Base-by-base conservation (phyloP, 306 rosid genomes). In the Rubus idaeus region DNA sequence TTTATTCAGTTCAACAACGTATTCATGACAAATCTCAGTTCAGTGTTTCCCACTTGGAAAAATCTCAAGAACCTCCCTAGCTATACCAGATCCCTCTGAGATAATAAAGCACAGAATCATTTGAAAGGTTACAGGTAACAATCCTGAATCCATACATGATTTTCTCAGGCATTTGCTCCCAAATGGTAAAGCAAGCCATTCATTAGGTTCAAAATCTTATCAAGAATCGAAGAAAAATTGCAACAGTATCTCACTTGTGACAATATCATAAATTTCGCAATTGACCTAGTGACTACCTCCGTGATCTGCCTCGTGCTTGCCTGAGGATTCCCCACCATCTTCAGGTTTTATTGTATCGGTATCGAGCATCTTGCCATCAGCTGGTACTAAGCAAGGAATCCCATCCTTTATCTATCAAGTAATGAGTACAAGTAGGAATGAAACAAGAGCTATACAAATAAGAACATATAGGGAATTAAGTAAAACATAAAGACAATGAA, bases 321-420 rank as follows among this genome's bases (percentile, higher is more conserved):
- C 57, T 20, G 88, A 84, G 49, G 77, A 80, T 67, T 60, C 73
- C 57, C 76, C 76, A 47, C 53, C 53, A 62, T 70, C 83, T 41
- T 88, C 79, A 12, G 87, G 74, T 56, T 86, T 87, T 42, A 77
- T 37, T 40, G 78, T 40, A 53, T 90, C 92, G 23, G 72, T 81
- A 52, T 92, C 91, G 0, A 84, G 88, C 76, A 89, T 82, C 89
- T 87, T 89, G 23, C 98, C 97, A 73, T 90, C 96, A 66, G 60
- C 84, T 2, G 98, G 98, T 70, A 88, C 96, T 81, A 95, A 80
- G 83, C 92, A 85, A 23, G 98, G 96, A 37, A 92, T 77, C 80
- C 91, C 98, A 81, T 88, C 83, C 84, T 84, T 89, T 55, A 92
- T 84, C 98, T 94, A 81, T 44, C 68, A 79, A 47, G 60, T 70